A percentile compares a stretch with the other conserved stretches of the same genome.
phyloP scores from a whole-genome alignment of 2,329 filamentous ascomycete species.

The Exophiala aquamarina region DNA sequence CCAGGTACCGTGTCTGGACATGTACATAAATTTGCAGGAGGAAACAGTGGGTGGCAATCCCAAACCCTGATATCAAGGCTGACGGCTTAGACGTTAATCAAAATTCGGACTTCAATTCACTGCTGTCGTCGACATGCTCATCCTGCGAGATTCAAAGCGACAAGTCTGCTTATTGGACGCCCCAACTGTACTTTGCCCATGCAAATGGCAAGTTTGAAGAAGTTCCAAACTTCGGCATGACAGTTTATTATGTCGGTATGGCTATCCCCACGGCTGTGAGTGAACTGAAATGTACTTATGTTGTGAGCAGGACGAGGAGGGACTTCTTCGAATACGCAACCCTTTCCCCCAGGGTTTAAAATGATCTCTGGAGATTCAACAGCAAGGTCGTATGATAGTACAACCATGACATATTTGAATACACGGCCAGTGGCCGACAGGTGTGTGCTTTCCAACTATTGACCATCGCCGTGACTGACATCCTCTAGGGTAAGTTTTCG shows the following conservation, averaged over 20 bases:
- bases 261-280: no score
- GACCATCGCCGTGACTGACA: slow-evolving; percentile 1
- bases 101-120: slow-evolving; percentile 54
- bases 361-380: slow-evolving; percentile 80
- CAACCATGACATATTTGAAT: slow-evolving; percentile 34
- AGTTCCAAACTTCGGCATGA: slow-evolving; percentile 50
- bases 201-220: slow-evolving; percentile 51
- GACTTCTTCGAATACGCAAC: slow-evolving; percentile 58
- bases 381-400: slow-evolving; percentile 39
- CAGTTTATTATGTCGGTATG: slow-evolving; percentile 30
- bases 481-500: slow-evolving; percentile 71
- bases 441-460: slow-evolving; percentile 77
- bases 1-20: slow-evolving; percentile 62
- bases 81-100: slow-evolving; percentile 61
- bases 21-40: slow-evolving; percentile 73
- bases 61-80: slow-evolving; percentile 2
- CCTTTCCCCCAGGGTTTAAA: slow-evolving; percentile 74
- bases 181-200: slow-evolving; percentile 74
- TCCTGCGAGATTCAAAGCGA: slow-evolving; percentile 79
- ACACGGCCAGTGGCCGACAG: slow-evolving; percentile 63
- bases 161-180: slow-evolving; percentile 86
- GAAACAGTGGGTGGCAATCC: slow-evolving; percentile 62
- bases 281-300: slow-evolving; percentile 34
- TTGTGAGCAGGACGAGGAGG: slow-evolving; percentile 34
- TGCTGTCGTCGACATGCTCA: slow-evolving; percentile 73